phyloP scores from a whole-genome alignment of 2,329 filamentous ascomycete species.

The Fusarium euwallaceae region DNA sequence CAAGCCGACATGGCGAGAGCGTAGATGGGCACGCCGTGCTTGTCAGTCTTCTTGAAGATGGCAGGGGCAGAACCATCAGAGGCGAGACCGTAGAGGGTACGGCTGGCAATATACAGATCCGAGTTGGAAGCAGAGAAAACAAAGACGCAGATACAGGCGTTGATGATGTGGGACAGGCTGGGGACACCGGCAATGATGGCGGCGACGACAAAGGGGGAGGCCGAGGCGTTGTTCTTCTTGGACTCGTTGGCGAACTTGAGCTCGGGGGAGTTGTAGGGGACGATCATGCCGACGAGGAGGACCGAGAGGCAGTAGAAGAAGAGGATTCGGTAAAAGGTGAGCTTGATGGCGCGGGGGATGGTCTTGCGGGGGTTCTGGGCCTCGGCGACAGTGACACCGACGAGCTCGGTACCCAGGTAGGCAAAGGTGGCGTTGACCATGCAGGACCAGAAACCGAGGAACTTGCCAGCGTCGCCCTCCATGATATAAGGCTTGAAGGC shows the following conservation, averaged over 20 bases:
- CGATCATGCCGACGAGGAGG: slow-evolving; percentile 80
- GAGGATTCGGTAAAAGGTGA: slow-evolving; percentile 85
- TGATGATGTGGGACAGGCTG: slow-evolving; percentile 75
- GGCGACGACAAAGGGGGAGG: slow-evolving; percentile 81
- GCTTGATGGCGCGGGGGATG: slow-evolving; percentile 81
- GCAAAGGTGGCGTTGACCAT: slow-evolving; percentile 84
- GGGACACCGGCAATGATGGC: slow-evolving; percentile 74
- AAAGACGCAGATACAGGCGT: slow-evolving; percentile 80
- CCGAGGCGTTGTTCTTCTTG: slow-evolving; percentile 54
- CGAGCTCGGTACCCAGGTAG: slow-evolving; percentile 81
- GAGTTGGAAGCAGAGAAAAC: slow-evolving; percentile 84
- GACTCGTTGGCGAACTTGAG: slow-evolving; percentile 70
- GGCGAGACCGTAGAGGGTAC: slow-evolving; percentile 80
- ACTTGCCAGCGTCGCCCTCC: slow-evolving; percentile 58
- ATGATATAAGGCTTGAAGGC: slow-evolving; percentile 52
- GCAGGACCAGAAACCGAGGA: slow-evolving; percentile 76
- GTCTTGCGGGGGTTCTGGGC: slow-evolving; percentile 83
- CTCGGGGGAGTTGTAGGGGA: slow-evolving; percentile 75
- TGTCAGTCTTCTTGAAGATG: slow-evolving; percentile 79
- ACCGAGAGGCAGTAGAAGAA: slow-evolving; percentile 84
- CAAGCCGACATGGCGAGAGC: slow-evolving; percentile 71
- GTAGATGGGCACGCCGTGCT: slow-evolving; percentile 77
- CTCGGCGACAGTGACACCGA: slow-evolving; percentile 83
- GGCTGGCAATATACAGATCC: slow-evolving; percentile 81
- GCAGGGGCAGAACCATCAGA: slow-evolving; percentile 78